These are phyloP conservation scores for Pyrenophora teres DNA, from an alignment of 2,329 filamentous ascomycete genomes.

Conservation along the genomic window DNA sequence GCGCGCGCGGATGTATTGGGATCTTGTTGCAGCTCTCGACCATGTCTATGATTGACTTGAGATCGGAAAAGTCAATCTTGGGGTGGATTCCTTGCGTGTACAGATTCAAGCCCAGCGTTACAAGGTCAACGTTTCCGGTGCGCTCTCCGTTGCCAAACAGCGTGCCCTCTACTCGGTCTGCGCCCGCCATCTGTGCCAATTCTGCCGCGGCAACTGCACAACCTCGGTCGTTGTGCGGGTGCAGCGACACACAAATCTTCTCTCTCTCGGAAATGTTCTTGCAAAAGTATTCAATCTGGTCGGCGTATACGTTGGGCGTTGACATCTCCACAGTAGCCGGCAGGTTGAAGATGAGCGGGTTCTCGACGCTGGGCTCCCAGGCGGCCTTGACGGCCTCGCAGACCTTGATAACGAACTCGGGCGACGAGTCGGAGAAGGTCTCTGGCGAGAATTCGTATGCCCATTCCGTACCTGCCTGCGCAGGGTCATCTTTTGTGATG, in stretches of 20 bases:
- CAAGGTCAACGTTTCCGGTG: conserved; percentile 93
- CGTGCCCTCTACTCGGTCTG: conserved; percentile 90
- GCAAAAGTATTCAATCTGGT: conserved; percentile 96
- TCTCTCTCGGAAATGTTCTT: conserved; percentile 80
- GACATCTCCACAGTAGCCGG: conserved; percentile 95
- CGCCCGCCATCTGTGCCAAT: conserved; percentile 93
- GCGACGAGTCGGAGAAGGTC: conserved; percentile 86
- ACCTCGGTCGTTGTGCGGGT: conserved; percentile 93
- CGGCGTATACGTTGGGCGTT: conserved; percentile 93
- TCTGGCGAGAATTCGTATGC: conserved; percentile 83
- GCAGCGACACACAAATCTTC: conserved; percentile 85
- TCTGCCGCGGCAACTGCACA: conserved; percentile 89
- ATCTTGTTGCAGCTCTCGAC: conserved; percentile 96
- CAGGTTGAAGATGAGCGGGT: conserved; percentile 93
- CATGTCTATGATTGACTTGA: conserved; percentile 81
- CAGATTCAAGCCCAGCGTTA: conserved; percentile 88
- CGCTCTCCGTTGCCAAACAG: conserved; percentile 94
- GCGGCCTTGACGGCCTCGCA: conserved; percentile 94
- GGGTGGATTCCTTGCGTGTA: conserved; percentile 92
- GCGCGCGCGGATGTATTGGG: conserved; percentile 84
- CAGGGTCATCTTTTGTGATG: conserved; percentile 80
- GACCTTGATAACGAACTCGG: conserved; percentile 79
- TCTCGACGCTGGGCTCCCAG: conserved; percentile 80
- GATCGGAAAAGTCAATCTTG: conserved; percentile 87
- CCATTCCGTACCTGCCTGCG: conserved; percentile 66